Conservation (phyloP, 1,284 basidiomycete genomes). For the Anthracocystis walkeri region DNA sequence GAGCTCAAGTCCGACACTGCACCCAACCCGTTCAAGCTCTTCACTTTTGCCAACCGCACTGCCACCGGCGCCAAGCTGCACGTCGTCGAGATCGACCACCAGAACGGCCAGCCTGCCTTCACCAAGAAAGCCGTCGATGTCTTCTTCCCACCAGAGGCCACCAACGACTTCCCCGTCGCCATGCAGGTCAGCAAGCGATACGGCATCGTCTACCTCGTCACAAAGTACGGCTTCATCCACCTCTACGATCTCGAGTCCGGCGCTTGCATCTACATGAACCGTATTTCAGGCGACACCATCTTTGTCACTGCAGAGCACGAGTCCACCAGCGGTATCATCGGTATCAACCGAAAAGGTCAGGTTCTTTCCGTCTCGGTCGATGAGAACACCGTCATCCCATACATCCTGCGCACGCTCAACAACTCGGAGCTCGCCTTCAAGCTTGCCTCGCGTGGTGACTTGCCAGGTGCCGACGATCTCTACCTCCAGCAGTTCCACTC, state of each 20-base stretch:
- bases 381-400: conserved; percentile 94
- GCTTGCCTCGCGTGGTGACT: conserved; percentile 93
- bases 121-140: conserved; percentile 98
- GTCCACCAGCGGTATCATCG: conserved; percentile 92
- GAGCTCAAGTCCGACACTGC: conserved; percentile 76
- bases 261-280: conserved; percentile 99
- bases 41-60: conserved; percentile 94
- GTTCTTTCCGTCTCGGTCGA: conserved; percentile 97
- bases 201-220: conserved; percentile 96
- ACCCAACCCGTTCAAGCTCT: conserved; percentile 77
- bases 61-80: conserved; percentile 98
- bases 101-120: conserved; percentile 93
- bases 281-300: conserved; percentile 98
- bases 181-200: conserved; percentile 99
- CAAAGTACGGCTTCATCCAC: conserved; percentile 99
- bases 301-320: conserved; percentile 99
- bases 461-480: conserved; percentile 97
- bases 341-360: conserved; percentile 99
- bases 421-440: conserved; percentile 99
- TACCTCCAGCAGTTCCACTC: conserved; percentile 96
- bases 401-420: conserved; percentile 92
- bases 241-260: conserved; percentile 99
- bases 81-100: conserved; percentile 97
- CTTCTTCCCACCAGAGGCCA: conserved; percentile 98
- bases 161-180: conserved; percentile 99